Evolutionary conservation across 2,329 filamentous ascomycete species (phyloP), one percentile per base, ranked within the genome.

Genomic region (Colletotrichum sp.): DNA sequence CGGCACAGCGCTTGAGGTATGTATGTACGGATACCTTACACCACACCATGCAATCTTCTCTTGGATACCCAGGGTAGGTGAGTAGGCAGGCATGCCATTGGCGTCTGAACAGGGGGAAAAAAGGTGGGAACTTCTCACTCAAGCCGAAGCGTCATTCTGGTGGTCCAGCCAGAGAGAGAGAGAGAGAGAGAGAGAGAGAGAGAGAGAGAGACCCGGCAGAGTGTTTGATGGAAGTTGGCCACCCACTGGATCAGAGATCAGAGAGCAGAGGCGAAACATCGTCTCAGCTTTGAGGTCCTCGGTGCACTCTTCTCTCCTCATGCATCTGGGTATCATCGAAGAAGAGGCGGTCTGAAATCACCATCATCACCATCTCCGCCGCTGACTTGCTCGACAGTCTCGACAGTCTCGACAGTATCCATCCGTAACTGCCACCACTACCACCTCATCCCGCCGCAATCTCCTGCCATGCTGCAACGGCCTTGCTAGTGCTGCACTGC

Each of bases 401-500:
- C 32, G 32, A 32, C 32, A 34, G 32, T 34, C 68, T 30, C 24
- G 26, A 58, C 55, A 21, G 24, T 9, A 38, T 38, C 36, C 36
- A 38, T 32, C 30, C 15, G 8, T 12, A 36, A 38, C 30, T 18
- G 16, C 43, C n/a, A 48, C 43, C 43, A 21, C 32, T 15, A 64
- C n/a, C 32, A 28, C 61, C 21, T 38, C 16, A 24, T 43, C 34
- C 32, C 15, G 34, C 61, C 57, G 64, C 69, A 68, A 61, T 67
- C 68, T 60, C 63, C 48, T 68, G 26, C 66, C 69, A 61, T 67
- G 69, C 73, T 67, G 73, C 64, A 67, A 63, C 63, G 26, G 43
- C 72, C 34, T 66, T 57, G 67, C 58, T 71, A 71, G 67, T 66
- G 60, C 28, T 63, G 67, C 67, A 71, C 48, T 60, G 60, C 34